phyloP scores from a whole-genome alignment of 768 basidiomycete species.

The Kwoniella sp. region DNA sequence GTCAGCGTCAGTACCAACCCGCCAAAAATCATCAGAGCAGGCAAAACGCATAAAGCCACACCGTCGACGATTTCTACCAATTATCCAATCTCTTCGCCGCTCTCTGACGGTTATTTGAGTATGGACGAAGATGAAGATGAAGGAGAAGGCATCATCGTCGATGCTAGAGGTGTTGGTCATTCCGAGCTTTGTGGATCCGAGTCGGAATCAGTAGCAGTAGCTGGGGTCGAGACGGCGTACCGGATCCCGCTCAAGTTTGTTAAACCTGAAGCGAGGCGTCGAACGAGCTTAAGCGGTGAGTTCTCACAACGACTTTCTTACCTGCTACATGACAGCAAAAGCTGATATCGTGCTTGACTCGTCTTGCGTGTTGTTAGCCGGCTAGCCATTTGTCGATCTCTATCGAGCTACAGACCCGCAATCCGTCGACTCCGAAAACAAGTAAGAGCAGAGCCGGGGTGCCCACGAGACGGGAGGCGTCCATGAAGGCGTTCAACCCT shows the following conservation, averaged over 20 bases:
- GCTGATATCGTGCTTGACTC: neutral
- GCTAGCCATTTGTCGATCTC: neutral
- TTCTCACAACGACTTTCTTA: neutral
- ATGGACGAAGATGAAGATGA: constrained; percentile 10
- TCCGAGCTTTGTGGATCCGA: neutral
- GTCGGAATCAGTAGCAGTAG: neutral
- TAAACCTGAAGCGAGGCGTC: neutral
- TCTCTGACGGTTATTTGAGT: neutral
- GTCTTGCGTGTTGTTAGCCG: neutral
- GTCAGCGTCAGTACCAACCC: too few relatives aligned
- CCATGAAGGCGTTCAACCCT: too few relatives aligned
- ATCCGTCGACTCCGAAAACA: neutral
- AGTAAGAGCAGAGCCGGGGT: too few relatives aligned
- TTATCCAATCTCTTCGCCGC: neutral
- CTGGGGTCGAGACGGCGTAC: constrained; percentile 5
- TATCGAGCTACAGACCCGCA: constrained; percentile 3
- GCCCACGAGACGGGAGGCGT: too few relatives aligned
- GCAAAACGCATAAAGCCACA: neutral
- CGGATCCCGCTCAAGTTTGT: constrained; percentile 19
- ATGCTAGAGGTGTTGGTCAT: neutral
- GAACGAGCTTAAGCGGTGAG: constrained; percentile 6
- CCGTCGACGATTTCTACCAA: neutral
- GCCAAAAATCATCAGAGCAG: neutral
- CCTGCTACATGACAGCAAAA: too few relatives aligned
- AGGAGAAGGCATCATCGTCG: constrained; percentile 3